phyloP scores from a whole-genome alignment of 305 asterid genomes.

The Fraxinus velutina region DNA sequence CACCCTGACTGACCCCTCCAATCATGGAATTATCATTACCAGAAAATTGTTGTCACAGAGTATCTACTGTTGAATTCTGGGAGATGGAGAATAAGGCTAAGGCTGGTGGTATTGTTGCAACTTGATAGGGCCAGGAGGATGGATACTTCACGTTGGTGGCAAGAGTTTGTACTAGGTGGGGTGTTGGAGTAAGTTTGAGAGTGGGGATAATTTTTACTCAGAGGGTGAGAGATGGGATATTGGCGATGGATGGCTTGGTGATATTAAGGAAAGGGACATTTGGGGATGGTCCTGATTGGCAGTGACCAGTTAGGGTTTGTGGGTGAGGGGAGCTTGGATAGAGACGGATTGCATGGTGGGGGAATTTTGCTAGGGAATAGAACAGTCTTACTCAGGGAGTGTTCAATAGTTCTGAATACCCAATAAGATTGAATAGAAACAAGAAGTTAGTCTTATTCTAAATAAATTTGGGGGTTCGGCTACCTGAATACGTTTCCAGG shows the following conservation, averaged over 20 bases:
- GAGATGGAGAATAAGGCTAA: not conserved
- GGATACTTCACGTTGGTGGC: not conserved
- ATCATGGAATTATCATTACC: not conserved
- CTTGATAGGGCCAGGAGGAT: not conserved
- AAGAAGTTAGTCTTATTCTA: not conserved
- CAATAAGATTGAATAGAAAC: not conserved
- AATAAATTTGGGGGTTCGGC: not conserved
- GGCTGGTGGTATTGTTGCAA: not conserved
- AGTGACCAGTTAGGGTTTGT: not conserved
- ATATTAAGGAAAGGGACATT: not conserved
- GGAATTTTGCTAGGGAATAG: not conserved
- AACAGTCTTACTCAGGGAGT: not conserved
- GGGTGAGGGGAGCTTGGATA: not conserved
- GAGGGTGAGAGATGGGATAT: not conserved
- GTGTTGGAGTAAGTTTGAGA: not conserved
- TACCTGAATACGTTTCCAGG: not conserved
- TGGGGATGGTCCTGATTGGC: not conserved
- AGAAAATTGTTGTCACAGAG: not conserved
- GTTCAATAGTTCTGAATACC: not conserved
- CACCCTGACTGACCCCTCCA: not conserved
- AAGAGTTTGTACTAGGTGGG: not conserved
- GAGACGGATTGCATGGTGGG: not conserved
- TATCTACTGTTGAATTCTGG: not conserved
- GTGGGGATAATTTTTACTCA: not conserved
- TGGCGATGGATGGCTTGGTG: not conserved